These are phyloP conservation scores for Dictyostelium purpureum DNA, from an alignment of 78 protist species.

Conservation along the genomic window DNA sequence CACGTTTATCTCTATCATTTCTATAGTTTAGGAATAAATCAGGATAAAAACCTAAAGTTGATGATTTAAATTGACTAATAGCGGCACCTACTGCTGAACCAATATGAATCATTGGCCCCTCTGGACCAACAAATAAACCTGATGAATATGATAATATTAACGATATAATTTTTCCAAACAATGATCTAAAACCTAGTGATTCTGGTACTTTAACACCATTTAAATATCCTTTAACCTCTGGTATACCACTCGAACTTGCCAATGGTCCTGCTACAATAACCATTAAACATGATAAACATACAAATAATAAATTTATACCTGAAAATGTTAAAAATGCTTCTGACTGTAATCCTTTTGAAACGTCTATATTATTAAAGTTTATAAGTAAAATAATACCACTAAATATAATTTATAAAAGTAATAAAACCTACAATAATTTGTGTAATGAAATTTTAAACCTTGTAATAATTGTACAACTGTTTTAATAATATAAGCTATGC, in stretches of 20 bases:
- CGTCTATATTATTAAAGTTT: constrained; percentile 1
- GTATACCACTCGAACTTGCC: constrained; percentile 90
- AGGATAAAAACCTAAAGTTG: constrained; percentile 21
- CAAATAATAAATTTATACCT: constrained; percentile 55
- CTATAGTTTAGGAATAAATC: constrained; percentile 73
- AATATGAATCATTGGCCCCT: constrained; percentile 95
- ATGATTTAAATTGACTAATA: constrained; percentile 31
- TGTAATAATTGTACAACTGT: constrained; percentile 38
- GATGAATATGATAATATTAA: constrained; percentile 79
- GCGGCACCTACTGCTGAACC: constrained; percentile 84
- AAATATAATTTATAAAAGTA: not conserved
- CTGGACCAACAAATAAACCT: constrained; percentile 85
- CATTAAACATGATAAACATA: constrained; percentile 14
- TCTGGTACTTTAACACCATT: constrained; percentile 78
- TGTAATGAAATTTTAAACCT: constrained; percentile 51
- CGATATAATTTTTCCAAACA: constrained; percentile 86
- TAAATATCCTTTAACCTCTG: constrained; percentile 90
- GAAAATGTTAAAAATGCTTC: constrained; percentile 53
- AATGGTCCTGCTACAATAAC: constrained; percentile 66
- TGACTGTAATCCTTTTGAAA: constrained; percentile 15
- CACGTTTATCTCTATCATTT: constrained; percentile 89
- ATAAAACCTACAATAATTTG: constrained; percentile 45
- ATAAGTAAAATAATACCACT: not conserved
- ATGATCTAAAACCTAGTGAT: constrained; percentile 48
- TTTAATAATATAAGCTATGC: constrained; percentile 63